Percentiles rank a stretch among this genome's conserved stretches.
These are phyloP conservation scores for Phytophthora cryptogea DNA, from an alignment of 352 stramenopile species.

Conservation along the genomic window DNA sequence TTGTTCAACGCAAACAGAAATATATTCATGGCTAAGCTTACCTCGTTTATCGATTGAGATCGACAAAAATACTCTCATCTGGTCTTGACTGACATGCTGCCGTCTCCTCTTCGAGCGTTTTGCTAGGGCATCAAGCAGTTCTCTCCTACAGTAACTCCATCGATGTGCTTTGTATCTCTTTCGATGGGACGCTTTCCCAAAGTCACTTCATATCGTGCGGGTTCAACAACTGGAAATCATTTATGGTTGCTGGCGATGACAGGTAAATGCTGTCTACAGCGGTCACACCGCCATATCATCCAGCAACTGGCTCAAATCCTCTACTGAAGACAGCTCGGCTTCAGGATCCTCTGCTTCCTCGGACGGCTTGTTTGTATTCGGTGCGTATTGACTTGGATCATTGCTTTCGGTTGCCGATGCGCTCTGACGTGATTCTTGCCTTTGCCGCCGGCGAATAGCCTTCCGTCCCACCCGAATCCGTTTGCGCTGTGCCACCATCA, in stretches of 20 bases:
- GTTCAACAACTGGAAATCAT: conserved; percentile 7
- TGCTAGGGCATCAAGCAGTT: neutral
- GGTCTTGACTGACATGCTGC: no score
- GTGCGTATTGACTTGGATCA: conserved; percentile 2
- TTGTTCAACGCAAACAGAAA: neutral
- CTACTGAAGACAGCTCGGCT: conserved; percentile 16
- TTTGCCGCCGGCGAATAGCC: conserved; percentile 34
- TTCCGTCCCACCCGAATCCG: conserved; percentile 44
- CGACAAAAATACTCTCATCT: neutral
- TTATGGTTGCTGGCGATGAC: neutral
- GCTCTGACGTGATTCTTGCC: conserved; percentile 16
- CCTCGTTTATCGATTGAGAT: neutral
- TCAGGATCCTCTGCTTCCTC: neutral
- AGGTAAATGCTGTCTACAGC: neutral
- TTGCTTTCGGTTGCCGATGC: neutral
- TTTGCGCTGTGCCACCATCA: conserved; percentile 41
- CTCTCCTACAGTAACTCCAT: conserved; percentile 1
- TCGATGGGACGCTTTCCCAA: neutral
- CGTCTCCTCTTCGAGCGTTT: no score
- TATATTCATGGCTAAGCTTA: neutral
- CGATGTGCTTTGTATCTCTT: conserved; percentile 5
- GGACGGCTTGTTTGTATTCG: conserved; percentile 10
- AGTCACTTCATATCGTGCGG: neutral
- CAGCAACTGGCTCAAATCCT: conserved; percentile 25
- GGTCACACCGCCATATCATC: conserved; percentile 6